Evolutionary conservation across 1,284 basidiomycete genomes (phyloP), one percentile per base, ranked within the genome.

Genomic region (Rhodotorula sp.): DNA sequence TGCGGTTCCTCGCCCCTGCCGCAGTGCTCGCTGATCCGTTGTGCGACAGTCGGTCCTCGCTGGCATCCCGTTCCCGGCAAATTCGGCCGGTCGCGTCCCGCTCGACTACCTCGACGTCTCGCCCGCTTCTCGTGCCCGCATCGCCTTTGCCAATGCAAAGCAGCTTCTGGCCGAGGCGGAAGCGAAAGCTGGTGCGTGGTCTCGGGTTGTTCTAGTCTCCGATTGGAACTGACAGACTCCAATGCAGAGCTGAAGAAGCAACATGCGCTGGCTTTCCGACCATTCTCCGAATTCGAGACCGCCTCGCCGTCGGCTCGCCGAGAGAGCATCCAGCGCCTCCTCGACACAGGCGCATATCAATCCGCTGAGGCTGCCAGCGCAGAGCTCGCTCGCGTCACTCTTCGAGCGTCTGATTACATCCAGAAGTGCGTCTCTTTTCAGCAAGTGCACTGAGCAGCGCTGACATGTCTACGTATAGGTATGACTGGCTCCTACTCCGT

Each of bases 161-260:
- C 88, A 90, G 64, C 85, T 93, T 23, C 78, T 92, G 54, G 91
- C 93, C 73, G 90, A 93, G 74, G 94, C 92, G 80, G 84, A 85
- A 46, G 84, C 90, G 60, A 93, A 93, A 79, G 88, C 92, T 77
- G 85, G 90, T 90, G 76, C 72, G 78, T 74, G 23, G 46, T 7
- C 3, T 65, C 34, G 9, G 7, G 12, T 19, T 52, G 19, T 7
- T 27, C 16, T 16, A 12, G 27, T 16, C 7, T 19, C 21, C n/a
- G n/a, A 19, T 0, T n/a, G 7, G 42, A n/a, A 27, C 65, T 45
- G 58, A 57, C 10, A 3, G 23, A 17, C 27, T 0, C 21, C 8
- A 9, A 0, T 42, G 4, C 34, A 91, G 90, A 87, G 67, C 79
- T 88, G 48, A 91, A 91, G 81, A 82, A 83, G 74, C 75, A 80